These are phyloP conservation scores for Penicillium crustosum DNA, from an alignment of 2,329 filamentous ascomycete species.

Conservation along the genomic window DNA sequence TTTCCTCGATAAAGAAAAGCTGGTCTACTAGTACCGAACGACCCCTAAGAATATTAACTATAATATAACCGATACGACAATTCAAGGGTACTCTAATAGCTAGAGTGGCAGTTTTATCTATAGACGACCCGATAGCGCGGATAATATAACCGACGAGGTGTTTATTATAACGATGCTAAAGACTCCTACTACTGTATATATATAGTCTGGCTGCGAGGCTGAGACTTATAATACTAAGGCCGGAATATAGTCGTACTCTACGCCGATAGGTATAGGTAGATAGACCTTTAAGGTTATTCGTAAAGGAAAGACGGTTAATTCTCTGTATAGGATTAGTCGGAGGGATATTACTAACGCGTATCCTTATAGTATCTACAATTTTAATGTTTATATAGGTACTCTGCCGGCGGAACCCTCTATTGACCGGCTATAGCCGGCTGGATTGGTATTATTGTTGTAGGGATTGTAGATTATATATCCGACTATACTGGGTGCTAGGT, in stretches of 20 bases:
- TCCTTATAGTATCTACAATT: too few relatives aligned
- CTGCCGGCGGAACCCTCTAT: too few relatives aligned
- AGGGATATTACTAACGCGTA: too few relatives aligned
- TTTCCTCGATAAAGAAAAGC: slow-evolving; percentile 50
- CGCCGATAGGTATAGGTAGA: too few relatives aligned
- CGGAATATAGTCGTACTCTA: too few relatives aligned
- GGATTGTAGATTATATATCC: background rate
- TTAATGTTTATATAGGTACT: too few relatives aligned
- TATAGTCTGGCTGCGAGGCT: slow-evolving; percentile 48
- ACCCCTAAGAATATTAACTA: slow-evolving; percentile 50
- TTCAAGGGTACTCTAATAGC: slow-evolving; percentile 45
- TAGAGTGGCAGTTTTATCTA: slow-evolving; percentile 53
- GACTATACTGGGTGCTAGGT: too few relatives aligned
- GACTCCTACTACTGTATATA: slow-evolving; percentile 45
- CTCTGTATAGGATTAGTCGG: too few relatives aligned
- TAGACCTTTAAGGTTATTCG: too few relatives aligned
- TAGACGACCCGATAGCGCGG: slow-evolving; percentile 53
- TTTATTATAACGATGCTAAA: slow-evolving; percentile 55
- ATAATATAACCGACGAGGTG: slow-evolving; percentile 51
- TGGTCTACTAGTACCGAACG: slow-evolving; percentile 59
- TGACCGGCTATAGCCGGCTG: too few relatives aligned
- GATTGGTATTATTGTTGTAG: too few relatives aligned
- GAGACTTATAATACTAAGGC: slow-evolving; percentile 44
- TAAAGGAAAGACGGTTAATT: too few relatives aligned
- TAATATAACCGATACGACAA: slow-evolving; percentile 54